Evolutionary conservation across 2,329 filamentous ascomycete genomes (phyloP).

Genomic region (Beauveria scarabaeidicola): DNA sequence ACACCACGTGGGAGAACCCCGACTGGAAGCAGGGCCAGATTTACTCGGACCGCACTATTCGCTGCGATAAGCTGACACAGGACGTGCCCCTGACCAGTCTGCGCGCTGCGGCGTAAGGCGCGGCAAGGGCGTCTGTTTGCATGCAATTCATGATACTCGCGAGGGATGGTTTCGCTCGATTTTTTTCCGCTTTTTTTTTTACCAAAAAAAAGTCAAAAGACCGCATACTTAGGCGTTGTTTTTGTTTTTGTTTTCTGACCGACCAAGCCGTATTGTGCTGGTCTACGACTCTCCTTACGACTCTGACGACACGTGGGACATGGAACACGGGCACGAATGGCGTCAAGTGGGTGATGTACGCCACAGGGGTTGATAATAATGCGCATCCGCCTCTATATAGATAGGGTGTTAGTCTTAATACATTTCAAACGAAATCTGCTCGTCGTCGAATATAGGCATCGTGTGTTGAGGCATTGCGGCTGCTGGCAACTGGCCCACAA

Average conservation of each 20-base stretch:
- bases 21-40: slow-evolving; percentile 24
- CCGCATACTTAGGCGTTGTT: neutral
- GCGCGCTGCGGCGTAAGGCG: slow-evolving; percentile 18
- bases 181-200: neutral
- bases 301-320: slow-evolving; percentile 5
- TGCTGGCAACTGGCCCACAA: no score
- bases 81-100: slow-evolving; percentile 20
- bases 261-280: neutral
- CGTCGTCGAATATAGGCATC: neutral
- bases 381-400: neutral
- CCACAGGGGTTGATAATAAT: neutral
- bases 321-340: neutral
- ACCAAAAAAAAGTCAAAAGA: neutral
- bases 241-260: neutral
- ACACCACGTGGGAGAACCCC: slow-evolving; percentile 20
- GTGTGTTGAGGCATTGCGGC: neutral
- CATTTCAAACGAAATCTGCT: no score
- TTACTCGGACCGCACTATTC: slow-evolving; percentile 23
- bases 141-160: neutral
- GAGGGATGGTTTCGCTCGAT: neutral
- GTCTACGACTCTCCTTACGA: slow-evolving; percentile 14
- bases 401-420: no score
- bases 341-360: neutral
- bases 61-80: slow-evolving; percentile 20
- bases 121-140: neutral